phyloP scores from a whole-genome alignment of 768 basidiomycete genomes.

The Lentinula sp. region DNA sequence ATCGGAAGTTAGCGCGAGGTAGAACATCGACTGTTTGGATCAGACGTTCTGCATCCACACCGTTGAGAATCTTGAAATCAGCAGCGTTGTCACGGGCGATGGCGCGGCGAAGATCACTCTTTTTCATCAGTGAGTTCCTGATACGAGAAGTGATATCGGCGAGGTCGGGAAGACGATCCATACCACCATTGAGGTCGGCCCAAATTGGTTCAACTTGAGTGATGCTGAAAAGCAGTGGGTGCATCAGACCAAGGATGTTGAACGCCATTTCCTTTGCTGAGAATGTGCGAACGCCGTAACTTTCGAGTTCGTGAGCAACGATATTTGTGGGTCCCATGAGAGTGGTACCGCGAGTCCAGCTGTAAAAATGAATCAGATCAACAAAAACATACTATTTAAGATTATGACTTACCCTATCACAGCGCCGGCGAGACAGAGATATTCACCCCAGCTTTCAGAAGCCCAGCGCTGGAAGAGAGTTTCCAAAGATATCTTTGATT shows the following conservation, averaged over 20 bases:
- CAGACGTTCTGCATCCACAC: conserved; percentile 86
- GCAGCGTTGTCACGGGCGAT: conserved; percentile 90
- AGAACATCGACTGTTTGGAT: conserved; percentile 89
- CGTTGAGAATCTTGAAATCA: conserved; percentile 91
- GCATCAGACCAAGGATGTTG: conserved; percentile 99
- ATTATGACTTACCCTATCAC: conserved; percentile 78
- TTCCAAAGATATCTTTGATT: conserved; percentile 97
- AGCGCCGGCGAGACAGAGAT: conserved; percentile 94
- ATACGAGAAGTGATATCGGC: conserved; percentile 89
- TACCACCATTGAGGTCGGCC: conserved; percentile 97
- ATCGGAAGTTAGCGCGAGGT: conserved; percentile 97
- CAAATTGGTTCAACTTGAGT: conserved; percentile 99
- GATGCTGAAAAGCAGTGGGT: conserved; percentile 97
- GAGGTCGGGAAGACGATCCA: conserved; percentile 94
- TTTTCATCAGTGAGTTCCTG: conserved; percentile 72
- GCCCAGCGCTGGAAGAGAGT: conserved; percentile 98
- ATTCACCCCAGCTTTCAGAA: conserved; percentile 99
- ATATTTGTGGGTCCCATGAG: conserved; percentile 95
- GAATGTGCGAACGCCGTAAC: conserved; percentile 93
- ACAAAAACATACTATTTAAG: background rate
- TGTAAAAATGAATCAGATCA: conserved; percentile 21
- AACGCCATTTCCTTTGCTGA: conserved; percentile 99
- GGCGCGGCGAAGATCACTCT: conserved; percentile 89
- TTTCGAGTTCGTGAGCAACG: conserved; percentile 90
- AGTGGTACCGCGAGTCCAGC: conserved; percentile 98